Evolutionary conservation across 2,329 filamentous ascomycete genomes (phyloP).

Genomic region (Neurospora sp.): DNA sequence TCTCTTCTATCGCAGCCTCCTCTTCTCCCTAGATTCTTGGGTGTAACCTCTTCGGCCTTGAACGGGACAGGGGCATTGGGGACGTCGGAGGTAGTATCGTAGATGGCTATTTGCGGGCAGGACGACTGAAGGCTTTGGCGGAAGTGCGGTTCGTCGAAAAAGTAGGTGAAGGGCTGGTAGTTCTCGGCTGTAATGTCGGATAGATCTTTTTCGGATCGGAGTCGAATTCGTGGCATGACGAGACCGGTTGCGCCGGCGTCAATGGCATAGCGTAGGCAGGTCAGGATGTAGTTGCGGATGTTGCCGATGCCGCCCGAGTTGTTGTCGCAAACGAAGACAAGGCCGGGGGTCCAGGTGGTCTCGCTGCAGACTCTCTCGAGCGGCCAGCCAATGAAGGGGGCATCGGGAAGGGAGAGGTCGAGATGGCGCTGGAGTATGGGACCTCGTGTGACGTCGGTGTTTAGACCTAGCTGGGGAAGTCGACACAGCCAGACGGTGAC

Average conservation of each 20-base stretch:
- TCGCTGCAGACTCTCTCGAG: slow-evolving; percentile 33
- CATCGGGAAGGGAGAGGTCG: slow-evolving; percentile 29
- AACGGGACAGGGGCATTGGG: slow-evolving; percentile 24
- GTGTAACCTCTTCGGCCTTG: slow-evolving; percentile 30
- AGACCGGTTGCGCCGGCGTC: slow-evolving; percentile 36
- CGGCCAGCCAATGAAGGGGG: slow-evolving; percentile 36
- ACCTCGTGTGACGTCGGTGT: neutral
- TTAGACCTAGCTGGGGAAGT: slow-evolving; percentile 15
- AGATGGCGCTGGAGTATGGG: slow-evolving; percentile 8
- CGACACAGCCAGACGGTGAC: slow-evolving; percentile 18
- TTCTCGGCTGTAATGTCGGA: slow-evolving; percentile 29
- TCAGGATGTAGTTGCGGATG: slow-evolving; percentile 40
- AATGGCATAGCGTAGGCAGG: slow-evolving; percentile 38
- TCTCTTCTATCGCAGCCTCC: slow-evolving; percentile 30
- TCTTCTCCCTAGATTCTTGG: slow-evolving; percentile 29
- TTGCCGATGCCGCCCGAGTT: slow-evolving; percentile 42
- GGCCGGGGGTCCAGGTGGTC: slow-evolving; percentile 28
- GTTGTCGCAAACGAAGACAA: slow-evolving; percentile 39
- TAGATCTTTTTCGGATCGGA: slow-evolving; percentile 30
- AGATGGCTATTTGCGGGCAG: slow-evolving; percentile 35
- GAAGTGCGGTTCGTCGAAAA: slow-evolving; percentile 38
- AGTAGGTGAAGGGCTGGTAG: slow-evolving; percentile 32
- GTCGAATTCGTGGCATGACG: slow-evolving; percentile 34
- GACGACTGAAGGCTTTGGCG: slow-evolving; percentile 24
- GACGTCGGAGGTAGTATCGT: slow-evolving; percentile 27